phyloP scores from a whole-genome alignment of 768 basidiomycete genomes.

The Sporobolomyces pararoseus region DNA sequence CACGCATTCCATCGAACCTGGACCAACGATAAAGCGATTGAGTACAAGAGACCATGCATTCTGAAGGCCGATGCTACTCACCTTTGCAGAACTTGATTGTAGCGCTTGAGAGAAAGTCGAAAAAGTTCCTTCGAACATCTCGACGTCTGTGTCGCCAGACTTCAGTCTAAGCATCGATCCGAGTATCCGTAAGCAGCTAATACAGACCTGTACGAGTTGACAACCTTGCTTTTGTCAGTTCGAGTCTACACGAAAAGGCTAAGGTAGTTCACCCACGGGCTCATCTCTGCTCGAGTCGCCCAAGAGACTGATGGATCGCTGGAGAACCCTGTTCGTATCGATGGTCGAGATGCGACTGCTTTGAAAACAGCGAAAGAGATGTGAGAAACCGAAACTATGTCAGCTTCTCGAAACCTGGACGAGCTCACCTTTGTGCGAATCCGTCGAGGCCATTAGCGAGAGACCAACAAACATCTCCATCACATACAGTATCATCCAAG shows the following conservation, averaged over 20 bases:
- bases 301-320: background rate
- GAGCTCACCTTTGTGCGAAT: background rate
- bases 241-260: too few relatives aligned
- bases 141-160: background rate
- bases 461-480: background rate
- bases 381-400: too few relatives aligned
- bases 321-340: too few relatives aligned
- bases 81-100: slow-evolving; percentile 1
- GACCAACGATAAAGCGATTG: too few relatives aligned
- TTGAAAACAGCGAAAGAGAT: too few relatives aligned
- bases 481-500: background rate
- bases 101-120: background rate
- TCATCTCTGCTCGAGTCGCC: background rate
- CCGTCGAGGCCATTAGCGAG: slow-evolving; percentile 4
- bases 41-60: too few relatives aligned
- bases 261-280: too few relatives aligned
- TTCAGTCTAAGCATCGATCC: slow-evolving; percentile 6
- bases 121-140: background rate
- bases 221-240: too few relatives aligned
- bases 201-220: slow-evolving; percentile 12
- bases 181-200: slow-evolving; percentile 22
- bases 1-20: slow-evolving; percentile 40
- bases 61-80: background rate
- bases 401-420: background rate
- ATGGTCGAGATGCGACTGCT: too few relatives aligned